Evolutionary conservation across 305 asterid species (phyloP).

Genomic region (Striga hermonthica): DNA sequence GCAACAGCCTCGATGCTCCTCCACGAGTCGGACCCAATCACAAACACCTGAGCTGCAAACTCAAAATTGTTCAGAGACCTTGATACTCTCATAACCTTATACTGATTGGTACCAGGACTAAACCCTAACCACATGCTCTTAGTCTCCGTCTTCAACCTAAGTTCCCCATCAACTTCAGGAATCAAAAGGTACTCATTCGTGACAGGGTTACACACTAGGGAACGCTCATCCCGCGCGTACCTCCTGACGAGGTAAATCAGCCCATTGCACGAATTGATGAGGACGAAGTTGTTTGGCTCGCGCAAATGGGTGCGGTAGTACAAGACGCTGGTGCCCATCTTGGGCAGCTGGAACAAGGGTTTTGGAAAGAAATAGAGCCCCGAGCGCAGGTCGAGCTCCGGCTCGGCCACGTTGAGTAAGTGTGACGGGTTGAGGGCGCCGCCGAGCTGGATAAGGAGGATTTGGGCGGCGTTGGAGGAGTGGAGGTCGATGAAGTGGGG

Average conservation of each 20-base stretch:
- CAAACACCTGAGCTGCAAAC: slow-evolving; percentile 23
- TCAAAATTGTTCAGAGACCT: not conserved
- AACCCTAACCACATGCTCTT: slow-evolving; percentile 27
- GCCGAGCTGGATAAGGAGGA: slow-evolving; percentile 23
- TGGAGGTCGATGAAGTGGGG: slow-evolving; percentile 15
- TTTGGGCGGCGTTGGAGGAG: slow-evolving; percentile 24
- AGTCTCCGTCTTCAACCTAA: not conserved
- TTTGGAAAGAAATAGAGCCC: not conserved
- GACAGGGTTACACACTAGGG: slow-evolving; percentile 33
- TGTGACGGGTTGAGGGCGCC: slow-evolving; percentile 4
- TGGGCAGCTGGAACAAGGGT: slow-evolving; percentile 21
- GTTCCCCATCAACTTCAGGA: not conserved
- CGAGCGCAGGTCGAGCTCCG: slow-evolving; percentile 13
- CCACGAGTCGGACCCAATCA: slow-evolving; percentile 26
- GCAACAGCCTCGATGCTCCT: slow-evolving; percentile 1
- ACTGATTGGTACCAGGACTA: slow-evolving; percentile 16
- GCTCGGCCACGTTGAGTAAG: slow-evolving; percentile 2
- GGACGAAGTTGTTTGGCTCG: slow-evolving; percentile 1
- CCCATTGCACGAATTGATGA: slow-evolving; percentile 32
- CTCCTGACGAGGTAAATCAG: slow-evolving; percentile 25
- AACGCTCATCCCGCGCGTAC: slow-evolving; percentile 8
- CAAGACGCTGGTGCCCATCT: not conserved
- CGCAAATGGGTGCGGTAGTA: not conserved
- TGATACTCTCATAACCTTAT: slow-evolving; percentile 25
- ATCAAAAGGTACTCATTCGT: slow-evolving; percentile 25